phyloP scores from a whole-genome alignment of 2,329 filamentous ascomycete species.

The Phialocephala subalpina region DNA sequence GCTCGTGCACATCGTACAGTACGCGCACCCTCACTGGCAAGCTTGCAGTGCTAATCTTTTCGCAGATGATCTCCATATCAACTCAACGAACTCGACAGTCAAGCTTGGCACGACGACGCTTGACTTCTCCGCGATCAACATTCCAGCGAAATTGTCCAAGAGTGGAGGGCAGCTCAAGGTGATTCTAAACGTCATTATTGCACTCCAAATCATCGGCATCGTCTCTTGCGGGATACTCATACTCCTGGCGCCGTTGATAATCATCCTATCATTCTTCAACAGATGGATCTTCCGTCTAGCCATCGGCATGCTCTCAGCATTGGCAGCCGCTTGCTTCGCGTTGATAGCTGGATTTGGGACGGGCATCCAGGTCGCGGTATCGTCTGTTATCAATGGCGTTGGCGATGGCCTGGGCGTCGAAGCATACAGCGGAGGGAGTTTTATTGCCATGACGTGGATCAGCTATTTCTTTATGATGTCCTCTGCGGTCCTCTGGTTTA shows the following conservation, averaged over 20 bases:
- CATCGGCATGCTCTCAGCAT: conserved; percentile 3
- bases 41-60: conserved; percentile 1
- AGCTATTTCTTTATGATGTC: conserved; percentile 24
- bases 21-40: background rate
- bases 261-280: conserved; percentile 23
- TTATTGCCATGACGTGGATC: conserved; percentile 25
- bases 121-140: conserved; percentile 33
- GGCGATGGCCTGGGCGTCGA: conserved; percentile 25
- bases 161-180: conserved; percentile 9
- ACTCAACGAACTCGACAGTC: conserved; percentile 26
- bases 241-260: conserved; percentile 23
- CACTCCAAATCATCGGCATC: conserved; percentile 30
- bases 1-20: conserved; percentile 26
- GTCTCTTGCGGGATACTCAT: conserved; percentile 25
- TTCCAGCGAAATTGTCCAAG: conserved; percentile 25
- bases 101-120: conserved; percentile 28
- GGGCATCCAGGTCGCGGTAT: conserved; percentile 11
- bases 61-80: conserved; percentile 13
- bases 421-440: conserved; percentile 6
- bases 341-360: conserved; percentile 13
- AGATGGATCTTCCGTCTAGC: conserved; percentile 5
- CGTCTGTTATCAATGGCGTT: conserved; percentile 15
- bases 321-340: conserved; percentile 12
- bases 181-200: conserved; percentile 22
- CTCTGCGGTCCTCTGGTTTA: conserved; percentile 18